Conservation (phyloP, 2,329 filamentous ascomycete species). For the Cercospora zeae-maydis region DNA sequence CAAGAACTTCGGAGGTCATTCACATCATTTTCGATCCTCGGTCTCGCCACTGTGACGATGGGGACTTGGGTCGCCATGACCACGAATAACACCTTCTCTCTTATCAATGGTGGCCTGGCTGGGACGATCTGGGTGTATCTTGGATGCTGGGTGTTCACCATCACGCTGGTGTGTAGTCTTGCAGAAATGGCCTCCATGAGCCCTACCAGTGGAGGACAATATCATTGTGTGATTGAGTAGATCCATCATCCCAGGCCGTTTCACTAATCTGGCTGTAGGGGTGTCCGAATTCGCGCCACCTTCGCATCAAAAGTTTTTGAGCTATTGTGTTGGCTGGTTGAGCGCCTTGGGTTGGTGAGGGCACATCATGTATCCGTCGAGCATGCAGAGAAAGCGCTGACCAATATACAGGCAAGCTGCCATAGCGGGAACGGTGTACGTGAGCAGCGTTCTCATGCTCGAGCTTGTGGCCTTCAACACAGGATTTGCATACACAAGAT, state of each 20-base stretch:
- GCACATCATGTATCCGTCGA: no score
- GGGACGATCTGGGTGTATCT: constrained; percentile 23
- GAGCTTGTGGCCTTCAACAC: constrained; percentile 12
- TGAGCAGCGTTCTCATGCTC: constrained; percentile 2
- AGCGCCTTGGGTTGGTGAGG: constrained; percentile 13
- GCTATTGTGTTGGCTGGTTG: constrained; percentile 18
- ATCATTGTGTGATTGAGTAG: not conserved
- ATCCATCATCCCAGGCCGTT: not conserved
- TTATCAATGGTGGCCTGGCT: constrained; percentile 27
- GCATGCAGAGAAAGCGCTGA: not conserved
- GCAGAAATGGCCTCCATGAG: constrained; percentile 32
- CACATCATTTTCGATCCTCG: constrained; percentile 12
- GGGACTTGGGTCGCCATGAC: constrained; percentile 28
- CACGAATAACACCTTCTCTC: constrained; percentile 15
- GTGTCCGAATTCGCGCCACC: constrained; percentile 25
- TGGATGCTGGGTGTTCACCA: constrained; percentile 19
- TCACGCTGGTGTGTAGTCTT: constrained; percentile 23
- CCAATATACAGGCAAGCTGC: constrained; percentile 4
- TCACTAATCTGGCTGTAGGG: constrained; percentile 2
- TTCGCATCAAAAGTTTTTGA: constrained; percentile 18
- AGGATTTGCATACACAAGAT: constrained; percentile 11
- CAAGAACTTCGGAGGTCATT: constrained; percentile 11
- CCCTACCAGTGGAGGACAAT: constrained; percentile 30
- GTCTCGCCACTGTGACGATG: constrained; percentile 14
- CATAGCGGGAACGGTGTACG: constrained; percentile 3